A percentile compares a stretch with the other conserved stretches of the same genome.
phyloP scores from a whole-genome alignment of 2,329 filamentous ascomycete genomes.

The Aspergillus ustus region DNA sequence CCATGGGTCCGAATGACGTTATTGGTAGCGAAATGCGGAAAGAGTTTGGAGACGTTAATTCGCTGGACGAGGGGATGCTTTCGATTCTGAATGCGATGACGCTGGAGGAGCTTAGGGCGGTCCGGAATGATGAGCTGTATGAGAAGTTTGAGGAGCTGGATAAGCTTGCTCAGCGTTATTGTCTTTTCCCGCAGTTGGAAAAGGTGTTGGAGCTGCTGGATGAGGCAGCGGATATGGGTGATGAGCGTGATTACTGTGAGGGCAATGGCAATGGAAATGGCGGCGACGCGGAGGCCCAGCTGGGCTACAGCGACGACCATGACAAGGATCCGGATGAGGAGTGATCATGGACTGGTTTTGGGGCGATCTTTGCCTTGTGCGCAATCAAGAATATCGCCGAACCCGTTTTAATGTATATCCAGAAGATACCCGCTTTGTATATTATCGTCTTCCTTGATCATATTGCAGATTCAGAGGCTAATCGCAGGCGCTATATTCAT shows the following conservation, averaged over 20 bases:
- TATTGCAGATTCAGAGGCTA: too few relatives aligned
- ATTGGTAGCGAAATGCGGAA: constrained; percentile 23
- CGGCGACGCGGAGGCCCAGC: too few relatives aligned
- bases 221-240: background rate
- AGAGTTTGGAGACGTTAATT: constrained; percentile 9
- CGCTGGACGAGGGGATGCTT: constrained; percentile 22
- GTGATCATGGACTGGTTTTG: too few relatives aligned
- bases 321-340: too few relatives aligned
- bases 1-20: constrained; percentile 9
- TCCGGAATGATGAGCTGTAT: constrained; percentile 5
- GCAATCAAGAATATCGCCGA: too few relatives aligned
- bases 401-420: too few relatives aligned
- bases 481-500: too few relatives aligned
- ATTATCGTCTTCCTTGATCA: too few relatives aligned
- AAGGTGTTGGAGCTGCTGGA: constrained; percentile 1
- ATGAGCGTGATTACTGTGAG: background rate
- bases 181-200: constrained; percentile 4
- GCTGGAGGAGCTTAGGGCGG: constrained; percentile 7
- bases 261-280: background rate
- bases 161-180: background rate
- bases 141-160: constrained; percentile 23
- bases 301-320: too few relatives aligned
- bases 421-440: too few relatives aligned
- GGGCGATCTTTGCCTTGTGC: too few relatives aligned
- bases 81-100: constrained; percentile 20